Evolutionary conservation across 225 moss, liverwort and hornwort genomes (phyloP), one percentile per base, ranked within the genome.

Genomic region (Lunularia cruciata): DNA sequence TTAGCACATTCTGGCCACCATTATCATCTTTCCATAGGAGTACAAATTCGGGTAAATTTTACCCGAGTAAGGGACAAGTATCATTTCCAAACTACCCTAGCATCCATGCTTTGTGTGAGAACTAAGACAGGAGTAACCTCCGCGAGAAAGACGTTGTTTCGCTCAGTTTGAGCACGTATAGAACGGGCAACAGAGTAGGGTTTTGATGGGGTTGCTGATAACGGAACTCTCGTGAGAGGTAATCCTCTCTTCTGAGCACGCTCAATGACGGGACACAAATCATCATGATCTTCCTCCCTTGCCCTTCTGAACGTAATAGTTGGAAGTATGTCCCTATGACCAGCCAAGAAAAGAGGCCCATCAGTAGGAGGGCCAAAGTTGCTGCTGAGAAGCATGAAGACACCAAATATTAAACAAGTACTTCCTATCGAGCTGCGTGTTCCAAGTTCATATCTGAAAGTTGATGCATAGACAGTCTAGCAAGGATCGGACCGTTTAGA

Each of bases 221-320:
- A 48, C 0, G 85, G 85, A 51, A 85, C 42, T 49, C 74, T 60
- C 1, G 85, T 78, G 51, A 85, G 82, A 48, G 85, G 85, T 43
- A 79, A 60, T 35, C 76, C 76, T 35, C 78, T 76, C 58, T 74
- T 62, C 60, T 85, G 85, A 8, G 78, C 76, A 37, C 76, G 65
- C 57, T 76, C 73, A 58, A 85, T 79, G 53, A 85, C 75, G 12
- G 85, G 85, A 42, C 73, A 58, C 71, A 85, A 68, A 32, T 85
- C 79, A 59, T 85, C 85, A 46, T 81, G 70, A 47, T 85, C 85
- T 62, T 85, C 85, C 61, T 78, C 81, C 63, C 77, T 76, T 64
- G 85, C 85, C 60, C 85, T 76, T 64, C 82, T 79, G 67, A 85
- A 78, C 40, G 73, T 51, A 31, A 82, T 62, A 22, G 56, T 72